Evolutionary conservation across 352 stramenopile species (phyloP), one percentile per base, ranked within the genome.

Genomic region (Phytophthora tentaculata): DNA sequence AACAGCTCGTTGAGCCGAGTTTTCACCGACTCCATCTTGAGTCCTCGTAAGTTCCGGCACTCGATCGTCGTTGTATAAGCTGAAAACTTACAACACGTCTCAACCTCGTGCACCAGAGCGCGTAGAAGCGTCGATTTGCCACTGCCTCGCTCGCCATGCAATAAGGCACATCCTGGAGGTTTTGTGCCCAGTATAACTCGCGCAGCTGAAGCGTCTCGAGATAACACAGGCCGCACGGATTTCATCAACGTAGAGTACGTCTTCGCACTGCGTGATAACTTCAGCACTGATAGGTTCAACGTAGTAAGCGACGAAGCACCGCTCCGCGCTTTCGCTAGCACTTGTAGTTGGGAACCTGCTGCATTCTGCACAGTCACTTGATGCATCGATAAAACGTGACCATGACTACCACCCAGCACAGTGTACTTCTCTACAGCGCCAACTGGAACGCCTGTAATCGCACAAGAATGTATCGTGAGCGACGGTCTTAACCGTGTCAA

Each of bases 21-120:
- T 65, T 95, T 93, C 9, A 96, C 88, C 14, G 74, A 78, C 23
- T 95, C 81, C 90, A 96, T 97, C 69, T 95, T 96, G n/a, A 91
- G 65, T 10, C 90, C 90, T 26, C 87, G 81, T 51, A 96, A 72
- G 43, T 83, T 82, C 8, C 88, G 76, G 54, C 90, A 96, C 2
- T 92, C 77, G 1, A 94, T 68, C 16, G 73, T 71, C 26, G 87
- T 68, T 24, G 77, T 83, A 17, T 77, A 72, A 17, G 74, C 81
- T 47, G 83, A 69, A 43, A 76, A 80, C 16, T 72, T 66, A 8
- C 63, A 61, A 32, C 77, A 76, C 2, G 47, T 57, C 41, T 69
- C 41, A 20, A 89, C 24, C 24, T 87, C 60, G 13, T 86, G 57
- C 5, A 74, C 67, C 7, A 92, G 65, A 32, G 86, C 69, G 5